phyloP scores from a whole-genome alignment of 1,284 basidiomycete genomes.

The Apiotrichum mycotoxinovorans region DNA sequence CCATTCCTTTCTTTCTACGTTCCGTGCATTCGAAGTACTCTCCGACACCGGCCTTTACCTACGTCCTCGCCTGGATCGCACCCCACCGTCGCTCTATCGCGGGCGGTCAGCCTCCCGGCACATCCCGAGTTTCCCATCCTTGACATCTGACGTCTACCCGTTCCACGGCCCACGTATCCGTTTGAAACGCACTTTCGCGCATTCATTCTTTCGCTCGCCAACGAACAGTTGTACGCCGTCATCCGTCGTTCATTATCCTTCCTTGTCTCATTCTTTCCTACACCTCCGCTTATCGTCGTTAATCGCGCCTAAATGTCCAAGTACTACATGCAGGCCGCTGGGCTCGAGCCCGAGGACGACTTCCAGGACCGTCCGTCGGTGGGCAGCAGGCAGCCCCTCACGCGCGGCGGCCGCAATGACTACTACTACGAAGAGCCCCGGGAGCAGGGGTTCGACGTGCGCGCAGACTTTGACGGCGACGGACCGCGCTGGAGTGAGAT shows the following conservation, averaged over 20 bases:
- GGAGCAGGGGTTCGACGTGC: slow-evolving; percentile 68
- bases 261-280: background rate
- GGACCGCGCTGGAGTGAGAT: slow-evolving; percentile 65
- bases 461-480: slow-evolving; percentile 84
- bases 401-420: background rate
- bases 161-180: no score
- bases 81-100: no score
- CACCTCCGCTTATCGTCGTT: background rate
- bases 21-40: background rate
- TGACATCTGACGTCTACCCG: no score
- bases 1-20: background rate
- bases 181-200: no score
- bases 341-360: slow-evolving; percentile 11
- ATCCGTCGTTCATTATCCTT: background rate
- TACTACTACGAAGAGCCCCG: slow-evolving; percentile 31
- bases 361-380: slow-evolving; percentile 1
- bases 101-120: no score
- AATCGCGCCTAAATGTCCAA: slow-evolving; percentile 16
- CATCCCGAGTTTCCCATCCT: no score
- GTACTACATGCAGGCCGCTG: slow-evolving; percentile 19
- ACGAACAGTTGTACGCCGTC: background rate
- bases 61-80: no score
- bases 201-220: no score
- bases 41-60: no score
- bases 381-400: background rate